Base-by-base conservation (phyloP, 805 yeast species). In the Saccharomyces kudriavzevii region DNA sequence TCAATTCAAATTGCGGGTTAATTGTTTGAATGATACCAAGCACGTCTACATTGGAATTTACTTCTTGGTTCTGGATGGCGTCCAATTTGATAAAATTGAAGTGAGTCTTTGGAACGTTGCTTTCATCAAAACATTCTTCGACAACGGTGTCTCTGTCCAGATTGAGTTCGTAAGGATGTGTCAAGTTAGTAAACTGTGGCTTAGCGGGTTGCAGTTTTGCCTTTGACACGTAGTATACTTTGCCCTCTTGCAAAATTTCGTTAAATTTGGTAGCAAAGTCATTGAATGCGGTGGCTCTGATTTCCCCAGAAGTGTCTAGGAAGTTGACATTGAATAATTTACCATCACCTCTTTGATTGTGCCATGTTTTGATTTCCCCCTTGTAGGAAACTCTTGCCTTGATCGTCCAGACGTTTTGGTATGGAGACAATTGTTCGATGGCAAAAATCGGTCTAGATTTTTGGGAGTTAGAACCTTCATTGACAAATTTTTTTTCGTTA, bases 241-340 rank as follows among this genome's bases (percentile, higher is more conserved):
- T 84, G 35, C 96, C 97, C 66, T 90, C 98, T 68, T 87, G 87
- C 50, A 94, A 72, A 29, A 83, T 63, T 60, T 85, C 87, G 73
- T 81, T 84, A 66, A 81, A 86, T 66, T 81, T 83, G 55, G 87
- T 96, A 11, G 92, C 97, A 62, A 80, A 79, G 40, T 89, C 92
- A 68, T 87, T 88, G 71, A 94, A 94, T 1, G 94, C 97, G 2
- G 98, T 90, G 10, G 96, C 97, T 64, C 94, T 80, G 61, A 94
- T 94, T 74, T 94, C 98, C 63, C 94, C 96, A 5, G 97, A 87
- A 68, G 94, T 96, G 68, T 94, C 99, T 54, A 92, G 73, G 54
- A 94, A 82, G 61, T 89, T 89, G 29, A 89, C 88, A 62, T 85
- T 87, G 75, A 94, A 90, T 55, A 94, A 77, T 69, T 88, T 87